These are phyloP conservation scores for Phaeoacremonium minimum DNA, from an alignment of 2,329 filamentous ascomycete species.

Conservation along the genomic window DNA sequence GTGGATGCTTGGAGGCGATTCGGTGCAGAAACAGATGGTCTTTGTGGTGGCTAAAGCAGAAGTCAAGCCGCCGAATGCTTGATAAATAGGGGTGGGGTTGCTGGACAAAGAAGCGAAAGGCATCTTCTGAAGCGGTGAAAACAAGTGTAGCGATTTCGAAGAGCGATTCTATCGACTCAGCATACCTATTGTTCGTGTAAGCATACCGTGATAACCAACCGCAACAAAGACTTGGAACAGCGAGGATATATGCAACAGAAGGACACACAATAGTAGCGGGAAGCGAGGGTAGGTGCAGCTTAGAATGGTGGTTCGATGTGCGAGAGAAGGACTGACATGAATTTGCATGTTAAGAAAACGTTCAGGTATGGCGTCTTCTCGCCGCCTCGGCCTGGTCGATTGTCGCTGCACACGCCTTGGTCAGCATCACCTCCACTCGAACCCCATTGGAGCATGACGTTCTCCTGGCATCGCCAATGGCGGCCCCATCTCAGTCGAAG, in stretches of 20 bases:
- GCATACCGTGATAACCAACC: too few relatives aligned
- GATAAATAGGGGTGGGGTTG: conserved; percentile 9
- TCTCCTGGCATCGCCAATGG: conserved; percentile 18
- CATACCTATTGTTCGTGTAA: conserved; percentile 9
- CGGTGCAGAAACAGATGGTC: conserved; percentile 16
- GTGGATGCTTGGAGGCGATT: conserved; percentile 7
- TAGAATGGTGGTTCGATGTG: not conserved
- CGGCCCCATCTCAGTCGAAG: conserved; percentile 15
- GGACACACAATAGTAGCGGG: not conserved
- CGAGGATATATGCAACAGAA: too few relatives aligned
- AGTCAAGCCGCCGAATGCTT: conserved; percentile 13
- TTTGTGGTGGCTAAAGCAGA: conserved; percentile 14
- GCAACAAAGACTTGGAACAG: too few relatives aligned
- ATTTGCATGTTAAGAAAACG: conserved; percentile 16
- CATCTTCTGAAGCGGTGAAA: conserved; percentile 18
- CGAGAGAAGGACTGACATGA: conserved; percentile 11
- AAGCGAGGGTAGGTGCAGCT: not conserved
- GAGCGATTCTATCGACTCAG: conserved; percentile 13
- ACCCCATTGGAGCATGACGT: conserved; percentile 14
- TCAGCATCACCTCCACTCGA: conserved; percentile 2
- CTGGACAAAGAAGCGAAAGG: conserved; percentile 15
- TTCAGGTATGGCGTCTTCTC: conserved; percentile 10
- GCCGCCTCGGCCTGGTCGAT: conserved; percentile 1
- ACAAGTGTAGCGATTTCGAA: conserved; percentile 16
- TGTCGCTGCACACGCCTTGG: conserved; percentile 3